Conservation (phyloP, 108 stramenopile species). For the Nitzschia putrida region DNA sequence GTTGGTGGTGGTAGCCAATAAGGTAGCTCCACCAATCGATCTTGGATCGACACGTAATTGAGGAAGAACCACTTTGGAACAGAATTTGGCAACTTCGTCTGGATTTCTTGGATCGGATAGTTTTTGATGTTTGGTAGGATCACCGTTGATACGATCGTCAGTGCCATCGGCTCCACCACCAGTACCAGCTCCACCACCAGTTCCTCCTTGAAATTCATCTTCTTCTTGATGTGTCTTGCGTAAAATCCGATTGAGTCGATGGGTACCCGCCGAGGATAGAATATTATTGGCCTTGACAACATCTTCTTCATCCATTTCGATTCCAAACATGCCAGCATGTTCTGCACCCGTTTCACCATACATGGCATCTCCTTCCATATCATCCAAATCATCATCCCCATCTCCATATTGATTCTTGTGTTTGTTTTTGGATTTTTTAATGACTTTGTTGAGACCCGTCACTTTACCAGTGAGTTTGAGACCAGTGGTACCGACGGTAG, state of each 20-base stretch:
- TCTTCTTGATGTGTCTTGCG: constrained; percentile 41
- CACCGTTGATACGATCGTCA: constrained; percentile 15
- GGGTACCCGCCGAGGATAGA: constrained; percentile 66
- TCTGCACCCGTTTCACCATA: constrained; percentile 19
- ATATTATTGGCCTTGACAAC: constrained; percentile 55
- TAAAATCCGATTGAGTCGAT: constrained; percentile 70
- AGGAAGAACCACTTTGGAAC: constrained; percentile 49
- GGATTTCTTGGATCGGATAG: constrained; percentile 43
- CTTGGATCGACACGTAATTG: constrained; percentile 48
- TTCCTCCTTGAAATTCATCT: constrained; percentile 31
- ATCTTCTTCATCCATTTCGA: constrained; percentile 38
- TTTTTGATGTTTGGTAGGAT: constrained; percentile 37
- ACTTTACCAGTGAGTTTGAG: constrained; percentile 19
- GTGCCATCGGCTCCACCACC: constrained; percentile 8
- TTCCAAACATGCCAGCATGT: constrained; percentile 1
- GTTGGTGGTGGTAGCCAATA: too few relatives aligned
- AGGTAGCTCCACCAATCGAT: constrained; percentile 47
- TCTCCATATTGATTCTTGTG: constrained; percentile 1
- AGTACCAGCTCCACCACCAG: too few relatives aligned
- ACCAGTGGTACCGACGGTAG: constrained; percentile 19
- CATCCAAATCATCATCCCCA: constrained; percentile 19
- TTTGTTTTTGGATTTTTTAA: constrained; percentile 17
- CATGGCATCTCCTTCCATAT: constrained; percentile 15
- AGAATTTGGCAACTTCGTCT: constrained; percentile 43
- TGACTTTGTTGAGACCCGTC: constrained; percentile 33